Evolutionary conservation across 805 yeast species (phyloP), one percentile per base, ranked within the genome.

Genomic region (Starmerella asiatica): DNA sequence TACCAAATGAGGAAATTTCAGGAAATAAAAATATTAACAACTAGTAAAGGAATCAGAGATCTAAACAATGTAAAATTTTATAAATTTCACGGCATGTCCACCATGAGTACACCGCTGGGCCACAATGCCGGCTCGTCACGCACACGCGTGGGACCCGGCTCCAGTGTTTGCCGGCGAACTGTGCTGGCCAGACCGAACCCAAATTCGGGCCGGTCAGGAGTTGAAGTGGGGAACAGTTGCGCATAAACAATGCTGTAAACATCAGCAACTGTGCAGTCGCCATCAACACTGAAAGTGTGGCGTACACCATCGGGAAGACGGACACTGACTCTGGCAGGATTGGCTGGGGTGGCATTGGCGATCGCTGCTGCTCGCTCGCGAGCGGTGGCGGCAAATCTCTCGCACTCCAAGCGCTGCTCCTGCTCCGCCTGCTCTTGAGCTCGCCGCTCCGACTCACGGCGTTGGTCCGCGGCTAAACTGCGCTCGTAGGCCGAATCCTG

Each of bases 401-500:
- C 23, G n/a, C 35, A 43, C 32, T 39, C 43, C 32, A 76, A 64
- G 29, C 37, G 44, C 24, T 39, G 38, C 14, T 31, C 21, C 30
- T 52, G 50, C 14, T 40, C 44, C 34, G 14, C 31, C 12, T 34
- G 41, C 29, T 40, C 44, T 30, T 76, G 64, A 31, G 38, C 45
- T 19, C 37, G 38, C 11, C 11, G 26, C 11, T 23, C 26, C 26
- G 7, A 7, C 8, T 40, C 49, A 2, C 51, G 46, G 38, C 67
- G 65, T 40, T 76, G 68, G 59, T 86, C 97, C 27, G 71, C 66
- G 15, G 70, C 69, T 27, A 86, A 62, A 0, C 93, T 76, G 27
- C 70, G 70, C 53, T 77, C 75, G 59, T 76, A 85, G 17, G 91
- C 84, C 33, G 69, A 61, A 53, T 84, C 91, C 58, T 86, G 95